A percentile compares a stretch with the other conserved stretches of the same genome.
phyloP scores from a whole-genome alignment of 1,284 basidiomycete genomes.

The Fomitopsis palustris region DNA sequence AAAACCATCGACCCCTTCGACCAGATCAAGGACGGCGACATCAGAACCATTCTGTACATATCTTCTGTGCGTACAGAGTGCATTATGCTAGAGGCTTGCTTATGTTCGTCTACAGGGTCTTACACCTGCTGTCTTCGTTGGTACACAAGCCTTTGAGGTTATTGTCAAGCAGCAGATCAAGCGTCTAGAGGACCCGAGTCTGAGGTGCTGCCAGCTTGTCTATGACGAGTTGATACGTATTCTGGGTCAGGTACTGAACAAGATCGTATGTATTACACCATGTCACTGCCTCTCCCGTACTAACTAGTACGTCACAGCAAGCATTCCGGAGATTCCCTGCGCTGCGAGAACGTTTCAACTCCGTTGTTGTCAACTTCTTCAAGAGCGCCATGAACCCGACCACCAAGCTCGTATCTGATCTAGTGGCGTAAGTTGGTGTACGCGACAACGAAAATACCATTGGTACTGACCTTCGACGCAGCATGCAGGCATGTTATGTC shows the following conservation, averaged over 20 bases:
- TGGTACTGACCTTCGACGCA: slow-evolving; percentile 26
- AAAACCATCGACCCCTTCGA: slow-evolving; percentile 97
- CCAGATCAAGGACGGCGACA: slow-evolving; percentile 97
- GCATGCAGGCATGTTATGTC: slow-evolving; percentile 96
- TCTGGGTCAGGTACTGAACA: slow-evolving; percentile 82
- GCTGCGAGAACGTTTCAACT: slow-evolving; percentile 91
- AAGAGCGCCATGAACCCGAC: slow-evolving; percentile 92
- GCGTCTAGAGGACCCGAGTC: slow-evolving; percentile 87
- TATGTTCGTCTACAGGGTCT: slow-evolving; percentile 62
- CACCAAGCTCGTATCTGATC: slow-evolving; percentile 89
- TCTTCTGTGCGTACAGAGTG: slow-evolving; percentile 66
- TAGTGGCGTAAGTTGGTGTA: slow-evolving; percentile 70
- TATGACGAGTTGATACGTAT: slow-evolving; percentile 98
- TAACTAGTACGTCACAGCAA: slow-evolving; percentile 51
- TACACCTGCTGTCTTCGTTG: slow-evolving; percentile 93
- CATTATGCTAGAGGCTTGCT: neutral
- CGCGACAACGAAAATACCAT: neutral
- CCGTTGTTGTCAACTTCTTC: slow-evolving; percentile 95
- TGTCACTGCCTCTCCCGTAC: slow-evolving; percentile 3
- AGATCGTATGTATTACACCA: slow-evolving; percentile 57
- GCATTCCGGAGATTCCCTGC: slow-evolving; percentile 95
- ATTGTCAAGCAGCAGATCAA: slow-evolving; percentile 99
- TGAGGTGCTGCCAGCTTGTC: slow-evolving; percentile 93
- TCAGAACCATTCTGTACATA: slow-evolving; percentile 94
- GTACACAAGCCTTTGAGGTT: slow-evolving; percentile 94